Base-by-base conservation (phyloP, 2,329 filamentous ascomycete genomes). In the Fusarium tanahbumbuense region DNA sequence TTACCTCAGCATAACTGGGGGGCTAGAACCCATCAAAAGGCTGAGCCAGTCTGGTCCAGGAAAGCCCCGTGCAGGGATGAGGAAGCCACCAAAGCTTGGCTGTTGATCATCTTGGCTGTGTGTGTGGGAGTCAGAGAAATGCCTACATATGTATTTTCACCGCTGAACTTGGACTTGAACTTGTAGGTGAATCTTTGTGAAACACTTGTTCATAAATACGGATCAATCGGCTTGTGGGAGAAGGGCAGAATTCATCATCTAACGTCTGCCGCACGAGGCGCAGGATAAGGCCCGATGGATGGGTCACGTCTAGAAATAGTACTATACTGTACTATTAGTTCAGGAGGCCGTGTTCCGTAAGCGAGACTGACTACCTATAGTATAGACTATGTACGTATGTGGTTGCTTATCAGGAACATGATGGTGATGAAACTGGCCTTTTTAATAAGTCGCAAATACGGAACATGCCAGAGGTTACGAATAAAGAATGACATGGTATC, bases 21-120 rank as follows among this genome's bases (percentile, higher is more conserved):
- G 15, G 64, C 52, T 67, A 68, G 64, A 63, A 67, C 52, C 60
- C 60, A 63, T 58, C 46, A 52, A 23, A 67, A 48, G 52, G 57
- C 53, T 63, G 53, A 52, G 37, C 59, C 68, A 67, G 40, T 56
- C 61, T 49, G 52, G 54, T 60, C 67, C 56, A 67, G 56, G 67
- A 67, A 69, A 60, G 22, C 61, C 44, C 61, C 66, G 61, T 56
- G 34, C 67, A 70, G 56, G 67, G 66, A 34, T 57, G 23, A 18
- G 15, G 41, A 52, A 67, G 56, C 52, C 63, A 68, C 60, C 54
- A 53, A 70, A 70, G 67, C 67, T 70, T 70, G 67, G 67, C 67
- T 64, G 67, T 47, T 70, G 67, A 70, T 70, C 67, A 34, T 64
- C 56, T 70, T 55, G 44, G 50, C 60, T 63, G 56, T 18, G n/a